Percentiles rank a stretch among this genome's conserved stretches.
These are phyloP conservation scores for Gentiana dahurica DNA, from an alignment of 257 asterid genomes.

Conservation along the genomic window DNA sequence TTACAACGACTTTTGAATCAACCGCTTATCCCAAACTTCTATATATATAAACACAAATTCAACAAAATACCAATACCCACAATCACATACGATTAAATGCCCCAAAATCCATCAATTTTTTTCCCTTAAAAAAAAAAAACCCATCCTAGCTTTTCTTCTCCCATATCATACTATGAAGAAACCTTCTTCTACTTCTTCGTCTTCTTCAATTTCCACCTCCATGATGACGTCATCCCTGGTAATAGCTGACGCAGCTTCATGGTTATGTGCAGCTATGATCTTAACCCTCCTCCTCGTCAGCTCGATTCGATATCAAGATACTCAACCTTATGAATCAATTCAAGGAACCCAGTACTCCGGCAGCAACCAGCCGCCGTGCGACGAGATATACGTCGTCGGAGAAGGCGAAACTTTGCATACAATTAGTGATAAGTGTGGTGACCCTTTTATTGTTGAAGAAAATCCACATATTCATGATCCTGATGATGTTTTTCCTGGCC, in stretches of 20 bases:
- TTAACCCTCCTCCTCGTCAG: constrained; percentile 10
- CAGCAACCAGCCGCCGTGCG: constrained; percentile 11
- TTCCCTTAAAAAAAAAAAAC: too few species aligned
- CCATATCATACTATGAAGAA: too few species aligned
- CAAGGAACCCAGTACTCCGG: not conserved
- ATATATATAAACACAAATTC: too few species aligned
- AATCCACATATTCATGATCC: constrained; percentile 23
- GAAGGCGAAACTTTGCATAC: constrained; percentile 27
- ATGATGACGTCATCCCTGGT: not conserved
- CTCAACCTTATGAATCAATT: not conserved
- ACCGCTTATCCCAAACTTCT: too few species aligned
- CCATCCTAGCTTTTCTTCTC: too few species aligned
- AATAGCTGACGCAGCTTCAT: constrained; percentile 13
- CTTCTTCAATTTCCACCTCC: not conserved
- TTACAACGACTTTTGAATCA: too few species aligned
- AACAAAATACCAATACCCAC: too few species aligned
- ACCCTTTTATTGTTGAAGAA: constrained; percentile 18
- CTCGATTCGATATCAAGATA: not conserved
- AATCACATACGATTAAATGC: too few species aligned
- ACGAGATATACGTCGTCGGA: constrained; percentile 22
- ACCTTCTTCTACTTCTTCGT: too few species aligned
- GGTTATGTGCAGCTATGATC: constrained; percentile 13
- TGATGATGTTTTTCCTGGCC: constrained; percentile 24
- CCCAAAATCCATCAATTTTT: too few species aligned
- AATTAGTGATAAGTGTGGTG: constrained; percentile 23